phyloP scores from a whole-genome alignment of 805 yeast genomes.

The Nakazawaea molendinolei region DNA sequence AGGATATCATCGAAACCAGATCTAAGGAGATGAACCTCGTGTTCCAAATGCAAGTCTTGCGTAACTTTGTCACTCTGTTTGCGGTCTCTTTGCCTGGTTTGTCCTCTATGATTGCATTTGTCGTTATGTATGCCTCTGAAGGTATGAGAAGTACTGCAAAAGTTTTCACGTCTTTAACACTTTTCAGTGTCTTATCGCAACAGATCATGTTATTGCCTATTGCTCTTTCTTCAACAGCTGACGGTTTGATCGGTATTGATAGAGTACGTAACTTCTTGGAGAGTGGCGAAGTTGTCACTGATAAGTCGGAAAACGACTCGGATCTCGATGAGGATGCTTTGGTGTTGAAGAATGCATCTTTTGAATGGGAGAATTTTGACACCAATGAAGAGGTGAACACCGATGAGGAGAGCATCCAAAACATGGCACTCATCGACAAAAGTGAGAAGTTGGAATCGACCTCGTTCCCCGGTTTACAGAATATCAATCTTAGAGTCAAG shows the following conservation, averaged over 20 bases:
- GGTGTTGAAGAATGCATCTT: constrained; percentile 45
- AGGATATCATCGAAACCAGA: constrained; percentile 49
- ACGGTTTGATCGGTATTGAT: constrained; percentile 52
- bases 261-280: constrained; percentile 51
- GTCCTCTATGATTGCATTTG: constrained; percentile 57
- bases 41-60: constrained; percentile 53
- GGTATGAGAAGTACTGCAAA: constrained; percentile 44
- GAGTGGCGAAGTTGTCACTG: constrained; percentile 18
- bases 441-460: constrained; percentile 14
- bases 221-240: constrained; percentile 60
- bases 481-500: constrained; percentile 44
- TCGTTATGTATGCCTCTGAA: constrained; percentile 30
- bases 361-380: constrained; percentile 61
- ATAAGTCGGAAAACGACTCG: constrained; percentile 16
- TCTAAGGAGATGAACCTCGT: constrained; percentile 53
- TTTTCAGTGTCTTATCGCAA: constrained; percentile 54
- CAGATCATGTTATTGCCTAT: constrained; percentile 65
- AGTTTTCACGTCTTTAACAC: constrained; percentile 62
- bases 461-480: constrained; percentile 37
- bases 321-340: constrained; percentile 33
- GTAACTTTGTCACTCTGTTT: constrained; percentile 51
- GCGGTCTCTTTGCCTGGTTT: constrained; percentile 56
- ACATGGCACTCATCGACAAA: no score
- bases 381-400: constrained; percentile 12
- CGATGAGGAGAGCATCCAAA: not conserved